Evolutionary conservation across 495 filamentous ascomycete species (phyloP).

Genomic region (Pseudomonodictys pantanalensis): DNA sequence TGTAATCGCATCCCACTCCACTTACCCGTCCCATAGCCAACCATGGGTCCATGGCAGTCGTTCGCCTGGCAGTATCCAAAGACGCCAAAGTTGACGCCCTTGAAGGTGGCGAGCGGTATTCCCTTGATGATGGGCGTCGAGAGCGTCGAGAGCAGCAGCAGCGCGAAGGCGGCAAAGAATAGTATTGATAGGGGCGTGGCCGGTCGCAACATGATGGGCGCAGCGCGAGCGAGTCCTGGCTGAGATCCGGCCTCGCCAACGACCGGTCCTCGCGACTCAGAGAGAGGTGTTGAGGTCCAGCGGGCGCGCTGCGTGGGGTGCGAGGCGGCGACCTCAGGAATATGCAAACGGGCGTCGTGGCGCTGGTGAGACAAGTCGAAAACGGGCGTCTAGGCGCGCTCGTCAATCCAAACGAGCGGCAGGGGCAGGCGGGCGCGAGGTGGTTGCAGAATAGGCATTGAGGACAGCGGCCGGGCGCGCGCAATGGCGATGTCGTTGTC

Average conservation of each 20-base stretch:
- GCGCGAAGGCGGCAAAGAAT: constrained; percentile 78
- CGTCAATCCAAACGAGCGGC: constrained; percentile 10
- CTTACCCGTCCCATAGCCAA: constrained; percentile 86
- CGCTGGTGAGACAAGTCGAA: constrained; percentile 27
- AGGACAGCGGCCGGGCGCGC: constrained; percentile 5
- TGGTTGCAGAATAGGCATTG: constrained; percentile 16
- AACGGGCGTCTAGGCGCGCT: constrained; percentile 10
- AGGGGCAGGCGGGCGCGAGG: constrained; percentile 1
- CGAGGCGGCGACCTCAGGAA: neutral
- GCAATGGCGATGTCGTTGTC: neutral
- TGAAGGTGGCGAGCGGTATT: constrained; percentile 76
- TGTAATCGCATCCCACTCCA: constrained; percentile 23
- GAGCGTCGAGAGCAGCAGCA: constrained; percentile 81
- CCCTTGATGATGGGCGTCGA: constrained; percentile 88
- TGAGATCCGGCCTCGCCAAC: constrained; percentile 27
- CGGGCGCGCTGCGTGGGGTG: constrained; percentile 3
- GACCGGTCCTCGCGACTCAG: constrained; percentile 23
- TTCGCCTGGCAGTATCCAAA: constrained; percentile 77
- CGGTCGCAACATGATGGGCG: constrained; percentile 68
- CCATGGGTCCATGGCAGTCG: constrained; percentile 66
- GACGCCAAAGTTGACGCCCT: constrained; percentile 81
- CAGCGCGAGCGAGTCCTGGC: constrained; percentile 11
- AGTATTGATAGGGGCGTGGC: constrained; percentile 88
- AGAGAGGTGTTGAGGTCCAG: constrained; percentile 7
- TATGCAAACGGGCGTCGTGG: constrained; percentile 10